Percentiles rank a stretch among this genome's conserved stretches.
Evolutionary conservation across 208 protist species (phyloP).

Genomic region (Acanthamoeba royreba): DNA sequence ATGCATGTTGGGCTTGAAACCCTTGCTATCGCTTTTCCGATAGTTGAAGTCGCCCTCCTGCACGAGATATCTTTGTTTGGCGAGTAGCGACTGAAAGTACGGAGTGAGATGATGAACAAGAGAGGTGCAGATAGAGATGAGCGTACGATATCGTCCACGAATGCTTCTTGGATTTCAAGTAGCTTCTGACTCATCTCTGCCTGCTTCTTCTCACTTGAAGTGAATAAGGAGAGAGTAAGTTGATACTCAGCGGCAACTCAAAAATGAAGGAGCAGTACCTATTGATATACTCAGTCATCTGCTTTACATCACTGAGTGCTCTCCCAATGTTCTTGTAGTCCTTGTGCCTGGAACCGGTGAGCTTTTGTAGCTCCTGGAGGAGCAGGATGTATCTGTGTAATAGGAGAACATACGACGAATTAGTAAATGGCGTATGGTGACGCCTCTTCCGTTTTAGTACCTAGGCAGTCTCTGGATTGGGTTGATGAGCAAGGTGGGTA

Average conservation of each 20-base stretch:
- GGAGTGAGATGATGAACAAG: not conserved
- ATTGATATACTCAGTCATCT: constrained; percentile 18
- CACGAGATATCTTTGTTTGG: not conserved
- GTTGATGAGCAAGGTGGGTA: not conserved
- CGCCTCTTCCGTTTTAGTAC: not conserved
- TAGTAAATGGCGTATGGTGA: too few relatives aligned
- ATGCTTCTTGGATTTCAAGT: not conserved
- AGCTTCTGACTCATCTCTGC: not conserved
- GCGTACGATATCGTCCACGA: not conserved
- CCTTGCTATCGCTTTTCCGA: not conserved
- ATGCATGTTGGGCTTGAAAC: not conserved
- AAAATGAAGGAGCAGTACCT: not conserved
- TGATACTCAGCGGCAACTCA: too few relatives aligned
- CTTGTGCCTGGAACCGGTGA: not conserved
- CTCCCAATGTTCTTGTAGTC: constrained; percentile 13
- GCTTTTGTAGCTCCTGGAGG: not conserved
- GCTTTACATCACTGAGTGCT: not conserved
- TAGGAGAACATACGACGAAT: too few relatives aligned
- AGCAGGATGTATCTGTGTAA: not conserved
- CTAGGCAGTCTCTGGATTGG: not conserved
- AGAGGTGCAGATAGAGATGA: not conserved
- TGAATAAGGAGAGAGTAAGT: not conserved
- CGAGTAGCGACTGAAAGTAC: not conserved
- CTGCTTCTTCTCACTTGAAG: not conserved
- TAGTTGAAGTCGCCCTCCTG: constrained; percentile 1